Evolutionary conservation across 2,329 filamentous ascomycete genomes (phyloP).

Genomic region (Trichoderma sp.): DNA sequence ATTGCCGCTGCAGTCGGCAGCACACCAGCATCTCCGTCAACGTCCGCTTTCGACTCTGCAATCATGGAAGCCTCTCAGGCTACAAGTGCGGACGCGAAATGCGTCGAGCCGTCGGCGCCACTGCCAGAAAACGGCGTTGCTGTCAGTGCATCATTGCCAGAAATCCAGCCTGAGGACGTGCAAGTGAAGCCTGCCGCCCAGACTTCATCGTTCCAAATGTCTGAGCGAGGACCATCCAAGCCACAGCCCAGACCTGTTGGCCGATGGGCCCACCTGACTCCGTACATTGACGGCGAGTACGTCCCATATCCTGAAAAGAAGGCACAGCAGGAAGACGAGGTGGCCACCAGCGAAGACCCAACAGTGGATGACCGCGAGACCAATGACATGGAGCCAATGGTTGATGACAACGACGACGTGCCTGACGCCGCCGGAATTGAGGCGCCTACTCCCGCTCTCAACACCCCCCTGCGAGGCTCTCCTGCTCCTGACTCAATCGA

Average conservation of each 20-base stretch:
- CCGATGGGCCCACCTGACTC: constrained; percentile 40
- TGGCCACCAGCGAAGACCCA: constrained; percentile 28
- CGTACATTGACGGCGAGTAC: constrained; percentile 40
- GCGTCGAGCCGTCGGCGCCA: neutral
- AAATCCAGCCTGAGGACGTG: neutral
- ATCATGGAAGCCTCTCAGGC: neutral
- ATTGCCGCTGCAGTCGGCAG: neutral
- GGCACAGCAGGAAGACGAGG: constrained; percentile 32
- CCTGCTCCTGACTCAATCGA: constrained; percentile 39
- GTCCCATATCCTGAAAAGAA: constrained; percentile 40
- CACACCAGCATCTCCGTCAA: constrained; percentile 1
- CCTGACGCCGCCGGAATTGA: constrained; percentile 32
- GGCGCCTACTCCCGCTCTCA: constrained; percentile 36
- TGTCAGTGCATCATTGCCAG: neutral
- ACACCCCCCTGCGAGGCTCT: constrained; percentile 40
- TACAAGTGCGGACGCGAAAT: constrained; percentile 6
- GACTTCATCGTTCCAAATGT: neutral
- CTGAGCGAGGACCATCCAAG: constrained; percentile 21
- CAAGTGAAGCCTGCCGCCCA: neutral
- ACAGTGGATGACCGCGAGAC: constrained; percentile 31
- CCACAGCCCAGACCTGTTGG: constrained; percentile 32
- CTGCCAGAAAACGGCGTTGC: neutral
- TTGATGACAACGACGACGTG: constrained; percentile 31
- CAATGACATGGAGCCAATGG: constrained; percentile 20
- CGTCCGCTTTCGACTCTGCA: neutral